A percentile compares a stretch with the other conserved stretches of the same genome.
Conservation (phyloP, 768 basidiomycete genomes). For the Russula olivacea region DNA sequence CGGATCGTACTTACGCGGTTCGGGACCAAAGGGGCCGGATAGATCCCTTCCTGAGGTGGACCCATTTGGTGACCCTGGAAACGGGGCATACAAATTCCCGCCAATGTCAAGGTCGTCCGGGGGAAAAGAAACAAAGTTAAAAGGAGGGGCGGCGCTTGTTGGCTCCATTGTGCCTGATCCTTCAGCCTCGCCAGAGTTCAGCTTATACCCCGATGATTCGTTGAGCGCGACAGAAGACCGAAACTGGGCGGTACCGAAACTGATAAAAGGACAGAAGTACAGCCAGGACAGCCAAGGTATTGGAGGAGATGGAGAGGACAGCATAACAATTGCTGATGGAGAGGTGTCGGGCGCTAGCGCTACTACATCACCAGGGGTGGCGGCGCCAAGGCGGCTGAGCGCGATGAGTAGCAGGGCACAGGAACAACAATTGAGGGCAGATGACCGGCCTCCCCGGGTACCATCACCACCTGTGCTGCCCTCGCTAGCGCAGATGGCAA, state of each 20-base stretch:
- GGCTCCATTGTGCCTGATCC: conserved; percentile 34
- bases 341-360: not conserved
- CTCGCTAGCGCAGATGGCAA: conserved; percentile 70
- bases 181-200: conserved; percentile 47
- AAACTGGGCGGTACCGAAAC: conserved; percentile 25
- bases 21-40: conserved; percentile 37
- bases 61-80: conserved; percentile 33
- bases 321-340: not conserved
- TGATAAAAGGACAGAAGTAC: conserved; percentile 20
- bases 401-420: conserved; percentile 11
- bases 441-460: conserved; percentile 69
- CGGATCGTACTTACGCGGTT: conserved; percentile 47
- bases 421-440: conserved; percentile 34
- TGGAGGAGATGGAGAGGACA: conserved; percentile 27
- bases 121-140: conserved; percentile 36
- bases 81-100: conserved; percentile 30
- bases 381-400: not conserved
- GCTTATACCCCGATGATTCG: conserved; percentile 68
- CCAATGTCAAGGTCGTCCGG: conserved; percentile 28
- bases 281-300: conserved; percentile 24
- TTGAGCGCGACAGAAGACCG: conserved; percentile 49
- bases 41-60: conserved; percentile 27
- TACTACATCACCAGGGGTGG: not conserved
- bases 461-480: conserved; percentile 72
- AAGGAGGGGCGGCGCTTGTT: conserved; percentile 35